Conservation (phyloP, 495 filamentous ascomycete genomes). For the Penicillium bialowiezense region DNA sequence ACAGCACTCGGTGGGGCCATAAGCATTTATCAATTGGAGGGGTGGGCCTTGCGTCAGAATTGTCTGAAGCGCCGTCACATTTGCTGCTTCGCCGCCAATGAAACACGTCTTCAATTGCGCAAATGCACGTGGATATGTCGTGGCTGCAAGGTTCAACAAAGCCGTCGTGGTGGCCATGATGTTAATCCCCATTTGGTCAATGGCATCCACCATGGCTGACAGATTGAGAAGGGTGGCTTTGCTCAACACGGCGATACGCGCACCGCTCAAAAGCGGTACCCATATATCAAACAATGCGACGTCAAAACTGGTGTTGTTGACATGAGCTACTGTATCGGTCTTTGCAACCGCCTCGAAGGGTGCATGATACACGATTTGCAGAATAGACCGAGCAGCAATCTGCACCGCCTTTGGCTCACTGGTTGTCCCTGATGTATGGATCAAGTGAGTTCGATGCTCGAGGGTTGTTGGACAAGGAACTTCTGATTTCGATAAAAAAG, state of each 20-base stretch:
- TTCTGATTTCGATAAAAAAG: not conserved
- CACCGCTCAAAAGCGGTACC: conserved; percentile 17
- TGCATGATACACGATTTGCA: conserved; percentile 20
- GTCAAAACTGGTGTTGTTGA: conserved; percentile 25
- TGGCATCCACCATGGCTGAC: not conserved
- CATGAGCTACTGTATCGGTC: conserved; percentile 17
- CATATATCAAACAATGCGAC: conserved; percentile 28
- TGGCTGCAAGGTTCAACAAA: conserved; percentile 15
- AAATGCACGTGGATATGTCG: conserved; percentile 12
- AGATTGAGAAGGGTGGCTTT: conserved; percentile 6
- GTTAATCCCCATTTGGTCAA: conserved; percentile 4
- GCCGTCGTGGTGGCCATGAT: conserved; percentile 16
- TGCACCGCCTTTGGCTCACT: conserved; percentile 23
- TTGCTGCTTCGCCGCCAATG: conserved; percentile 21
- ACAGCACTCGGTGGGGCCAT: conserved; percentile 31
- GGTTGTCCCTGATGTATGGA: conserved; percentile 24
- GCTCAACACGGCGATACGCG: conserved; percentile 12
- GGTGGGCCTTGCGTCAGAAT: conserved; percentile 17
- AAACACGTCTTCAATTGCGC: conserved; percentile 6
- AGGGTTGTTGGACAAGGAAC: not conserved
- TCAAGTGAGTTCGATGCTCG: conserved; percentile 18
- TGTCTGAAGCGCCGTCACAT: conserved; percentile 9
- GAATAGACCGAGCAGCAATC: conserved; percentile 14
- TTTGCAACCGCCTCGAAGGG: conserved; percentile 9
- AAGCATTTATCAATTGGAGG: conserved; percentile 26